Evolutionary conservation across 345 rosid species (phyloP), one percentile per base, ranked within the genome.

Genomic region (Populus davidiana): DNA sequence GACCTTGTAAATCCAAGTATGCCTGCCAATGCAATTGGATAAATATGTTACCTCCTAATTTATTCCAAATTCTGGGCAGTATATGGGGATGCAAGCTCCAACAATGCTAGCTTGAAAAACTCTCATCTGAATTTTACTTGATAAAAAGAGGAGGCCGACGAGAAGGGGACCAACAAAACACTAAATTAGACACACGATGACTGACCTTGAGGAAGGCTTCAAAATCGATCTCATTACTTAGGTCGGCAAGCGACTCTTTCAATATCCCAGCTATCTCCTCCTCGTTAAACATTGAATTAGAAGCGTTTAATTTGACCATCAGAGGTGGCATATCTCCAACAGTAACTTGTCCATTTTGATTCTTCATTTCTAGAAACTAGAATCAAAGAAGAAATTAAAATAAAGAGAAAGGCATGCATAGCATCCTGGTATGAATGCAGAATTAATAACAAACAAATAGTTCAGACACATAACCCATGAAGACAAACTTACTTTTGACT

Each of bases 141-240:
- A 20, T 64, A 64, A 66, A 39, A 27, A 41, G 18, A 20, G 41
- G n/a, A 31, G 11, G 2, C 1, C n/a, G 72, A 16, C 9, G 7
- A 33, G 43, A 68, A 39, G 71, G 41, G 10, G 80, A 71, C 21
- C 25, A 33, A 67, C 6, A 12, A 65, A 66, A 62, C 33, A 39
- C 25, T 4, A 56, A 49, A 76, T 50, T 6, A 79, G 69, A 29
- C 62, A 31, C 64, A n/a, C 11, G 68, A 72, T 74, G 74, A 67
- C 80, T 84, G 77, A 93, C 98, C 90, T 79, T 89, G 36, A 94
- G 97, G 85, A 94, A 94, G 72, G 83, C 88, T 84, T 94, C 95
- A 78, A 95, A 95, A 73, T 82, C 89, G 16, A 89, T 80, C 83
- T 91, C 98, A 9, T 14, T 67, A 70, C 75, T 79, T 72, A 63